Base-by-base conservation (phyloP, 805 yeast species). In the Teunomyces gatunensis region DNA sequence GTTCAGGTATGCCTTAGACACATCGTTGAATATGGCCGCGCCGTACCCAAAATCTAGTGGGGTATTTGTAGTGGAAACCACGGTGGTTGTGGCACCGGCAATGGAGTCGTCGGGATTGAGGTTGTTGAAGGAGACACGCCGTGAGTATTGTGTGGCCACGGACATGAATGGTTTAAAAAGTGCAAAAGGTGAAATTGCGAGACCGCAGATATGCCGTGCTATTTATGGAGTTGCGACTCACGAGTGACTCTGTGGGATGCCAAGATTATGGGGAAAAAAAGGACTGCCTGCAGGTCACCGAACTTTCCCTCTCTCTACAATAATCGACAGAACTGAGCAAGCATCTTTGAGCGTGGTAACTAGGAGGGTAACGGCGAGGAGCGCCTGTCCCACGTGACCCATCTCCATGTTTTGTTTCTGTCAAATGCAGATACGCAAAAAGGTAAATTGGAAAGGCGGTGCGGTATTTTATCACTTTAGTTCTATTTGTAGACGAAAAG, bases 121-220 rank as follows among this genome's bases (percentile, higher is more conserved):
- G 51, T 73, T 73, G 53, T 71, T 73, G 60, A 75, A 75, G 11
- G 78, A 73, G 2, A 75, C 80, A 41, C 78, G 57, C 44, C 77
- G 52, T 10, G 73, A 46, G 48, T 59, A 67, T 36, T 46, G 49
- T 2, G 47, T 30, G 13, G 51, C 43, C 34, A 40, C 34, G 44
- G 47, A 30, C 39, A 28, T 33, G 39, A 32, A 12, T 7, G 34
- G 17, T n/a, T 3, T 30, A 30, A n/a, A n/a, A 32, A 32, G 17
- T 13, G 34, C 13, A 12, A 25, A 25, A 32, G 34, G 13, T 4
- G 34, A 32, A 32, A 32, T 13, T 32, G 34, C 34, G 34, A 25
- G 11, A 32, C 34, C 10, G 17, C 10, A 32, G 34, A 32, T 32
- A 32, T 32, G 34, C 34, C 3, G 17, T 30, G 18, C 34, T 32